phyloP scores from a whole-genome alignment of 805 yeast species.

The Lipomyces mesembrius region DNA sequence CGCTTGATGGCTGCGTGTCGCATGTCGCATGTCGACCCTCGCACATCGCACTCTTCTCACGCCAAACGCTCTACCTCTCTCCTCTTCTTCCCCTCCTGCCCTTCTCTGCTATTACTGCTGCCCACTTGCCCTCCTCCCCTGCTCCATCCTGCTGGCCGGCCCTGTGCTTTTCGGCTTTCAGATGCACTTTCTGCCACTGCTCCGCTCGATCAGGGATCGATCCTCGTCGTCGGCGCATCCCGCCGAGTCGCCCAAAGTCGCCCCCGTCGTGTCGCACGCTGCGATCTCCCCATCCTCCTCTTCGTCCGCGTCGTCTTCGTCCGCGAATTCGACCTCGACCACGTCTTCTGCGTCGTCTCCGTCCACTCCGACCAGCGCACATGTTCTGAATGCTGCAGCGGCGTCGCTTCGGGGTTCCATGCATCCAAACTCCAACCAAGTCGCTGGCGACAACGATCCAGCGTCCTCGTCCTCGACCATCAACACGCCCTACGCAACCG shows the following conservation, averaged over 20 bases:
- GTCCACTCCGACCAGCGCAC: slow-evolving; percentile 12
- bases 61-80: slow-evolving; percentile 14
- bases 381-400: slow-evolving; percentile 9
- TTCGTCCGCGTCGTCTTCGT: slow-evolving; percentile 18
- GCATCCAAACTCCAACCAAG: not conserved
- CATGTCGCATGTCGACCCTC: not conserved
- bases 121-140: slow-evolving; percentile 7
- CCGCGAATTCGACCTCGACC: slow-evolving; percentile 7
- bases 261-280: slow-evolving; percentile 1
- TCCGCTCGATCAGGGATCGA: slow-evolving; percentile 30
- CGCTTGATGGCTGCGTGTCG: not conserved
- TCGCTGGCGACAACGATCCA: slow-evolving; percentile 1
- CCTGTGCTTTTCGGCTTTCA: slow-evolving; percentile 8
- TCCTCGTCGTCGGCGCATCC: slow-evolving; percentile 24
- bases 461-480: slow-evolving; percentile 17
- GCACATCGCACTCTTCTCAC: slow-evolving; percentile 8
- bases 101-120: not conserved
- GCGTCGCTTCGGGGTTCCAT: slow-evolving; percentile 9
- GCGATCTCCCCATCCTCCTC: slow-evolving; percentile 25
- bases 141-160: slow-evolving; percentile 2
- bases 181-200: slow-evolving; percentile 32
- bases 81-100: slow-evolving; percentile 8
- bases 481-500: not conserved
- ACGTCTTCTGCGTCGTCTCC: slow-evolving; percentile 17
- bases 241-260: slow-evolving; percentile 13